Evolutionary conservation across 1,139 yeast species (phyloP).

Genomic region (Debaryomyces robertsiae): DNA sequence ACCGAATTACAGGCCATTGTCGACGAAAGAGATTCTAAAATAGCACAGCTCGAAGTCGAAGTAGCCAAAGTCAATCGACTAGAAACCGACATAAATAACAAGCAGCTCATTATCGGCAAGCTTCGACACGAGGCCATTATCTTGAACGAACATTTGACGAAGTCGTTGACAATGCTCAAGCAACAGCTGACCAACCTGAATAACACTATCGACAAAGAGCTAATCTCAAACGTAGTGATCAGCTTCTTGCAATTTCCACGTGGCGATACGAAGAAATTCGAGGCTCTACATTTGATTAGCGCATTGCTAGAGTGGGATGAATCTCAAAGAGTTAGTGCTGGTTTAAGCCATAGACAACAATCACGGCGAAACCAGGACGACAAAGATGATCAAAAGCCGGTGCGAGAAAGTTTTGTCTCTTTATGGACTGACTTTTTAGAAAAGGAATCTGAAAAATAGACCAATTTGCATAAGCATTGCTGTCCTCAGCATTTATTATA

Average conservation of each 20-base stretch:
- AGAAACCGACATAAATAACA: slow-evolving; percentile 56
- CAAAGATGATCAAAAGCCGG: slow-evolving; percentile 26
- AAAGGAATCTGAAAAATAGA: slow-evolving; percentile 55
- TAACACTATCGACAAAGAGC: slow-evolving; percentile 81
- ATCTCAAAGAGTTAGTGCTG: slow-evolving; percentile 78
- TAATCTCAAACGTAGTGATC: slow-evolving; percentile 80
- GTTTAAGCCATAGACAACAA: slow-evolving; percentile 54
- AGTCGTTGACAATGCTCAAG: slow-evolving; percentile 77
- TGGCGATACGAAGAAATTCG: slow-evolving; percentile 92
- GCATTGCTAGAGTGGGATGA: slow-evolving; percentile 90
- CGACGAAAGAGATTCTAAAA: slow-evolving; percentile 9
- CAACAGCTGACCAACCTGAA: slow-evolving; percentile 66
- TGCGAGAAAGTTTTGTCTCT: slow-evolving; percentile 75
- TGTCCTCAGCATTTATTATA: slow-evolving; percentile 1
- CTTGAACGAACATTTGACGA: slow-evolving; percentile 88
- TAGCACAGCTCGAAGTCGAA: slow-evolving; percentile 18
- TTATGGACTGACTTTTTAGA: slow-evolving; percentile 90
- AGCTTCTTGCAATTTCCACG: slow-evolving; percentile 87
- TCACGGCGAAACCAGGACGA: slow-evolving; percentile 24
- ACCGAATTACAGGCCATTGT: slow-evolving; percentile 8
- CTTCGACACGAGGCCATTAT: slow-evolving; percentile 95
- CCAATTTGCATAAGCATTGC: slow-evolving; percentile 16
- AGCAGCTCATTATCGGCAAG: slow-evolving; percentile 81
- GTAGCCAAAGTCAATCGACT: slow-evolving; percentile 21
- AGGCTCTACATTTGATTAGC: slow-evolving; percentile 81